These are phyloP conservation scores for Alloteropsis semialata DNA, from an alignment of 176 grass and related monocot species.

Conservation along the genomic window DNA sequence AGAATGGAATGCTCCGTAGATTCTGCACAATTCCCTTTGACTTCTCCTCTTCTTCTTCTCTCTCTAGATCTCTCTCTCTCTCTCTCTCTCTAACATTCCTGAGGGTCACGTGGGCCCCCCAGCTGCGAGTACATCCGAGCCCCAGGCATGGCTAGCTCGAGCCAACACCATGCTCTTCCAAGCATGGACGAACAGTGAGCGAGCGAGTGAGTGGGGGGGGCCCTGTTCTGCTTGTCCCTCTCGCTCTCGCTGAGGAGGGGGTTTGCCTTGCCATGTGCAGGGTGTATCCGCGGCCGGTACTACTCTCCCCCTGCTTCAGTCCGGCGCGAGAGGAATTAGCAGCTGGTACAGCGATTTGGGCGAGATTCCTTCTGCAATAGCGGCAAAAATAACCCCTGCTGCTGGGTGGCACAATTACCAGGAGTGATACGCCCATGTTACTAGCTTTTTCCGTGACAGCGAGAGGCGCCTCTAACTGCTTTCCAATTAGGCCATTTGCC, in stretches of 20 bases:
- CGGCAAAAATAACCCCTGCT: constrained; percentile 8
- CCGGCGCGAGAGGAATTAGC: not conserved
- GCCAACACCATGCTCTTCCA: constrained; percentile 17
- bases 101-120: constrained; percentile 20
- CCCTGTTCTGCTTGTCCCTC: constrained; percentile 8
- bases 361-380: constrained; percentile 20
- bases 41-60: not conserved
- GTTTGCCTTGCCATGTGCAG: not conserved
- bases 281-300: not conserved
- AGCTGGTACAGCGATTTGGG: not conserved
- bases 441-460: not conserved
- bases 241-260: not conserved
- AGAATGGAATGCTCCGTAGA: constrained; percentile 89
- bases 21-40: constrained; percentile 65
- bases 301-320: not conserved
- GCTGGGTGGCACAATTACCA: not conserved
- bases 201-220: not conserved
- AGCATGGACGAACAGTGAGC: not conserved
- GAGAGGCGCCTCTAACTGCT: not conserved
- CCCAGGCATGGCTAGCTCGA: constrained; percentile 36
- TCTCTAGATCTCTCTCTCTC: not conserved
- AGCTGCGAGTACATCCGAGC: constrained; percentile 14
- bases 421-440: not conserved
- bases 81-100: constrained; percentile 33
- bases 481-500: not conserved